Conservation (phyloP, 2,329 filamentous ascomycete species). For the Fusarium cyanostomum region DNA sequence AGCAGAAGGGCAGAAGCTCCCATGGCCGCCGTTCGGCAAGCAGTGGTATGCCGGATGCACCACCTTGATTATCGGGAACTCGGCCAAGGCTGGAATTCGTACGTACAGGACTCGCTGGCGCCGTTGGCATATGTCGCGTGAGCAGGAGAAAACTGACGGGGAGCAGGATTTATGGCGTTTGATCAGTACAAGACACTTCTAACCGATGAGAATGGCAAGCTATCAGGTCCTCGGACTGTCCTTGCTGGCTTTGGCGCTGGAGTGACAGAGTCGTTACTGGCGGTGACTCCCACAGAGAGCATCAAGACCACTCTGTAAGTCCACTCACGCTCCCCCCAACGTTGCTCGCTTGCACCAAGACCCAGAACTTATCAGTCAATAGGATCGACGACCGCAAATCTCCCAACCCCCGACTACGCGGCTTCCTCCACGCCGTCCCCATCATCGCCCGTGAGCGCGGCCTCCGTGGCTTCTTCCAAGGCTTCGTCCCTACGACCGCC, state of each 20-base stretch:
- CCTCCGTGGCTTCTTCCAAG: slow-evolving; percentile 93
- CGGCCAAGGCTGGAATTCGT: slow-evolving; percentile 94
- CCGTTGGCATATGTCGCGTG: neutral
- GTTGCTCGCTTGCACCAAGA: neutral
- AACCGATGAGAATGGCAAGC: slow-evolving; percentile 83
- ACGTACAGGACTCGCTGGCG: slow-evolving; percentile 50
- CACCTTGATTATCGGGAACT: slow-evolving; percentile 95
- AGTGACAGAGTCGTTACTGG: slow-evolving; percentile 90
- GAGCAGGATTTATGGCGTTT: slow-evolving; percentile 82
- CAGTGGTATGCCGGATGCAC: slow-evolving; percentile 99
- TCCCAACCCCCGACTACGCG: slow-evolving; percentile 84
- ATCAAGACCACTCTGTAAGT: slow-evolving; percentile 92
- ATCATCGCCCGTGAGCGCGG: slow-evolving; percentile 91
- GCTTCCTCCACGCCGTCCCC: slow-evolving; percentile 89
- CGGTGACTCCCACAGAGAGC: slow-evolving; percentile 96
- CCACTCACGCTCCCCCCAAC: neutral
- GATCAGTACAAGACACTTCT: slow-evolving; percentile 91
- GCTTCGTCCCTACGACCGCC: slow-evolving; percentile 93
- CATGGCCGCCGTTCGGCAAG: slow-evolving; percentile 90
- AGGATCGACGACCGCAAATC: slow-evolving; percentile 95
- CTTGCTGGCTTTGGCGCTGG: slow-evolving; percentile 94
- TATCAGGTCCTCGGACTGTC: slow-evolving; percentile 90
- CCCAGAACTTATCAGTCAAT: slow-evolving; percentile 7
- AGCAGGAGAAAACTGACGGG: slow-evolving; percentile 13
- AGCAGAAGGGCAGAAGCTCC: slow-evolving; percentile 83